Conservation (phyloP, 345 rosid species). For the Gynandropsis gynandra region DNA sequence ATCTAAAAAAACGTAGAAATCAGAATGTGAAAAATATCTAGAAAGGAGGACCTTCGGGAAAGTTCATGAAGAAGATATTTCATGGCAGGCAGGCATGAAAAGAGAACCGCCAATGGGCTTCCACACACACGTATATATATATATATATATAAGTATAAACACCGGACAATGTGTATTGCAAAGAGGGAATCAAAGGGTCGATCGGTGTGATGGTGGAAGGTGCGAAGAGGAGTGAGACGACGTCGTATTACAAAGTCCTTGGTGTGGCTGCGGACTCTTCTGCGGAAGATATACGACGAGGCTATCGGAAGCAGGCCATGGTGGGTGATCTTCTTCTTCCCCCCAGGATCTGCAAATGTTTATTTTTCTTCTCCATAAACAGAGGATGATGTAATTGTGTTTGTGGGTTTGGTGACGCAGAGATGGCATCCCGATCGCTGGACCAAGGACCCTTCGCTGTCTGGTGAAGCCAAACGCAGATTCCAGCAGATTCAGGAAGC, state of each 20-base stretch:
- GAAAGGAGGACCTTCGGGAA: no score
- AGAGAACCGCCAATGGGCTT: no score
- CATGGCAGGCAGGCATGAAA: no score
- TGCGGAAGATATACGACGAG: constrained; percentile 64
- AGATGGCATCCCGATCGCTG: constrained; percentile 95
- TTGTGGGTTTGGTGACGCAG: constrained; percentile 23
- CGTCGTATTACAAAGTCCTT: constrained; percentile 56
- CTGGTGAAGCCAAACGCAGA: constrained; percentile 70
- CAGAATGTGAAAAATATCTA: no score
- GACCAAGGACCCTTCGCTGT: constrained; percentile 37
- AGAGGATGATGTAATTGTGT: not conserved
- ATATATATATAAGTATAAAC: no score
- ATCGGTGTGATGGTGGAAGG: no score
- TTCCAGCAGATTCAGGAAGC: constrained; percentile 97
- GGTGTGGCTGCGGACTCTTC: constrained; percentile 74
- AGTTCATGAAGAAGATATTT: no score
- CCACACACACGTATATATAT: no score
- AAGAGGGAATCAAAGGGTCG: no score
- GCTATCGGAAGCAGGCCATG: constrained; percentile 88
- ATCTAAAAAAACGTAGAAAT: no score
- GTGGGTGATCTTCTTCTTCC: constrained; percentile 27
- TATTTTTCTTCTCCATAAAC: not conserved
- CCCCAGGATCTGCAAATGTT: not conserved
- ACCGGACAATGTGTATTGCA: no score
- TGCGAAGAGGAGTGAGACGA: not conserved